Base-by-base conservation (phyloP, 495 filamentous ascomycete species). In the Penicillium dipodomyicola region DNA sequence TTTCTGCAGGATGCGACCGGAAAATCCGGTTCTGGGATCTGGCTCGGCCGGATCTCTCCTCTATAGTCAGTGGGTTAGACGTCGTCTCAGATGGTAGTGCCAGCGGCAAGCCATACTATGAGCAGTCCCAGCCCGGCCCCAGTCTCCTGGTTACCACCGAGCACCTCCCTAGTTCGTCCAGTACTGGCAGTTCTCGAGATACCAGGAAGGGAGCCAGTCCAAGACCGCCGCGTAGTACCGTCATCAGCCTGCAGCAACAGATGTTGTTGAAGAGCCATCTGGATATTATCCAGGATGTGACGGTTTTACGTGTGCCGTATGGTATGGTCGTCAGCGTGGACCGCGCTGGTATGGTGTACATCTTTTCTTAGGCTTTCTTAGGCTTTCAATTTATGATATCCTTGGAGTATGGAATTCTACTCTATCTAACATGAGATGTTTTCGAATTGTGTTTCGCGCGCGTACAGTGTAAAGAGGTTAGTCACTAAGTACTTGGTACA, bases 11-110 rank as follows among this genome's bases (percentile, higher is more conserved):
- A 5, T 86, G 87, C 29, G 94, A 97, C 67, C 90, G 87, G 68
- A 95, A 92, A 67, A 82, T 98, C 20, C 83, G 94, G 7, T 96
- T 92, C 72, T 98, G 94, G 94, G 94, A 97, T 65, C 74, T 91
- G 10, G 74, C 80, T 7, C 84, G 82, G 11, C 76, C 90, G 5
- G 90, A 95, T 62, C 76, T 82, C 22, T 92, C 88, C 4, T 77
- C 78, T 44, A 81, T 97, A 23, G 84, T 95, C 41, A 94, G 87
- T 70, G 95, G 95, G 0, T 68, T 91, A 10, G 87, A 85, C 49
- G 67, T 75, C 8, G 87, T 91, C 15, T 88, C 95, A 41, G 73
- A 74, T 22, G 69, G 66, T 25, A 62, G 61, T 5, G 53, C 56
- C 3, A 65, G 67, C 32, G 67, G 75, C 14, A 82, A 83, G 64